Percentiles rank a stretch among this genome's conserved stretches.
Evolutionary conservation across 2,329 filamentous ascomycete species (phyloP).

Genomic region (Fusarium sp.): DNA sequence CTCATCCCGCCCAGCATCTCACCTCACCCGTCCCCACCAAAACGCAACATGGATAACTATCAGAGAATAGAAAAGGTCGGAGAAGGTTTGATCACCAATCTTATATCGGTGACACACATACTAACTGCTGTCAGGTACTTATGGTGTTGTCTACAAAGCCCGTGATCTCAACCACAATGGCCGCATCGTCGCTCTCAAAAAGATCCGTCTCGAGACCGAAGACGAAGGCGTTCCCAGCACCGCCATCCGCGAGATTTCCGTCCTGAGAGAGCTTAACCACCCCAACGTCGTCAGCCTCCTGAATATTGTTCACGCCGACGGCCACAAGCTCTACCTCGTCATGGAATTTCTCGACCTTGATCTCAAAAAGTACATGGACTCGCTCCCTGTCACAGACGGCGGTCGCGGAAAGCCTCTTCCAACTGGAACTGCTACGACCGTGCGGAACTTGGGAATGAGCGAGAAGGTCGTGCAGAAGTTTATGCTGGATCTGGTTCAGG

Average conservation of each 20-base stretch:
- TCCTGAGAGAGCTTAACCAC: conserved; percentile 94
- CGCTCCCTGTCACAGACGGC: conserved; percentile 84
- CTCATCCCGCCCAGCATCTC: neutral
- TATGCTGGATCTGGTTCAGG: conserved; percentile 87
- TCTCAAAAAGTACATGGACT: conserved; percentile 97
- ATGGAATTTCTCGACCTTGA: conserved; percentile 93
- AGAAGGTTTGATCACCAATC: conserved; percentile 71
- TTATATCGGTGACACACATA: neutral
- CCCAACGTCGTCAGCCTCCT: conserved; percentile 87
- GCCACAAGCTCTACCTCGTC: conserved; percentile 94
- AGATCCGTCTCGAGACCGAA: conserved; percentile 94
- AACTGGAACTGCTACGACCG: conserved; percentile 70
- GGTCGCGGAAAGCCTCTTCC: conserved; percentile 87
- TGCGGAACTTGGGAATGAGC: conserved; percentile 75
- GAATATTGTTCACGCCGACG: conserved; percentile 95
- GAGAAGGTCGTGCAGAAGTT: conserved; percentile 90
- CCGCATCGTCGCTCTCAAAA: conserved; percentile 92
- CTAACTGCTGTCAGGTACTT: conserved; percentile 73
- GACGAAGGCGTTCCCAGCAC: conserved; percentile 94
- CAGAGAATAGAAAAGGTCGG: conserved; percentile 97
- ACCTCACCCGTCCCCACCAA: conserved; percentile 6
- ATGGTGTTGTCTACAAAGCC: conserved; percentile 95
- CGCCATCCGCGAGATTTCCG: conserved; percentile 92
- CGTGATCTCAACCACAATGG: conserved; percentile 83
- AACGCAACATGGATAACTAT: conserved; percentile 84